Evolutionary conservation across 1,139 yeast genomes (phyloP), one percentile per base, ranked within the genome.

Genomic region (Pichia sp.): DNA sequence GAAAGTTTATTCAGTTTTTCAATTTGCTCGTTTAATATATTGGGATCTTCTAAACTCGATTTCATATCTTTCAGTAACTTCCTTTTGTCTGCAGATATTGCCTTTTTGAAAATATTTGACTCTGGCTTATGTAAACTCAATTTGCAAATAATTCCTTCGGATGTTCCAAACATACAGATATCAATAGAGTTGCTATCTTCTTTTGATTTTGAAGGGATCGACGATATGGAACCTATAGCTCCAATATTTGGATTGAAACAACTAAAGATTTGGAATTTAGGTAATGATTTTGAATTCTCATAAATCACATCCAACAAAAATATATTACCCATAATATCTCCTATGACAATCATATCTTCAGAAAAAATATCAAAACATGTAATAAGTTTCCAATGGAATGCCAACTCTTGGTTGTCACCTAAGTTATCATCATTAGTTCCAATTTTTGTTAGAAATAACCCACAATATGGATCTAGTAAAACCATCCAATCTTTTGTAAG

Each of bases 281-380:
- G 45, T 14, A 18, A 15, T 14, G 4, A 6, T 15, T 36, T 35
- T 22, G 11, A 4, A 18, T 23, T 3, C 3, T 18, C 21, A 20
- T 43, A 40, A 17, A 31, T 30, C 19, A 43, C 18, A 19, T 40
- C 39, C 3, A 40, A 6, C n/a, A 40, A 12, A 10, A 43, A 31
- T 5, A 43, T 11, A 28, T 43, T 43, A 6, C 46, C 46, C 5
- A 43, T 17, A 10, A 33, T 3, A 21, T 43, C 46, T 25, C 46
- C 46, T 20, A 33, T 18, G 1, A 40, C 20, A 14, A 43, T 11
- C 18, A 38, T 26, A 34, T 43, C 44, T 19, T 37, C 36, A 10
- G 42, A 40, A 28, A 31, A 40, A 3, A 40, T 39, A 14, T 40
- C 41, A 9, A 40, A 11, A 19, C 41, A 28, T 10, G 40, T 28